Conservation (phyloP, 768 basidiomycete genomes). For the Auricularia sp. region DNA sequence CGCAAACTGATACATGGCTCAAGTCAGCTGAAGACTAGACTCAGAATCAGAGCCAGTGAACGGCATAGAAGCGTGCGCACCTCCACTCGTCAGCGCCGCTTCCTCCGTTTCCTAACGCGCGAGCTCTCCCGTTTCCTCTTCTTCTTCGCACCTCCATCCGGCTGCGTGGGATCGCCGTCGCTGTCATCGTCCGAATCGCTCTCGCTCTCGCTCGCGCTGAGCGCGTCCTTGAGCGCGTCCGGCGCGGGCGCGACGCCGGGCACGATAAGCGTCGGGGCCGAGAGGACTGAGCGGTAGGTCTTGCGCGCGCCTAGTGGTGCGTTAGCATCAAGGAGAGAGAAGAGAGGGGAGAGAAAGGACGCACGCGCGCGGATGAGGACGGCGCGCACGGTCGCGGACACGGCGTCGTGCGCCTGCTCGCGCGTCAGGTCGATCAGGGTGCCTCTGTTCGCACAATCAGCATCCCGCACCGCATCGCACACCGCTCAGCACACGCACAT, state of each 20-base stretch:
- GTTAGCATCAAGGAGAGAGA: not conserved
- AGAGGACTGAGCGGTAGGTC: conserved; percentile 70
- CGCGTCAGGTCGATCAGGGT: conserved; percentile 58
- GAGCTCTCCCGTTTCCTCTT: too few relatives aligned
- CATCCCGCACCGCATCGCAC: too few relatives aligned
- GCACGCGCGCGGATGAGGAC: conserved; percentile 63
- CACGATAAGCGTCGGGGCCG: conserved; percentile 59
- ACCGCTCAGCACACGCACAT: too few relatives aligned
- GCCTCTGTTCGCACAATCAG: conserved; percentile 43
- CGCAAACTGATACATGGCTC: too few relatives aligned
- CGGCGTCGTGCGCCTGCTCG: conserved; percentile 54
- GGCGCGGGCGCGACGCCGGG: conserved; percentile 20
- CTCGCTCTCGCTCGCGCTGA: not conserved
- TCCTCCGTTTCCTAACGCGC: too few relatives aligned
- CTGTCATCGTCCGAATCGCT: not conserved
- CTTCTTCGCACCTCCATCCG: too few relatives aligned
- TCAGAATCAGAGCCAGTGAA: too few relatives aligned
- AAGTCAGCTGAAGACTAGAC: too few relatives aligned
- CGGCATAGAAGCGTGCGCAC: too few relatives aligned
- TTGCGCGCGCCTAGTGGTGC: conserved; percentile 55
- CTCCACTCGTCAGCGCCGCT: too few relatives aligned
- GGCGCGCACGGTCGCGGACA: conserved; percentile 52
- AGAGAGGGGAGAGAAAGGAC: conserved; percentile 18
- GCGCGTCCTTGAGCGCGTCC: not conserved
- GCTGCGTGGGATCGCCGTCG: not conserved